These are phyloP conservation scores for Dothistroma septosporum DNA, from an alignment of 2,329 filamentous ascomycete species.

Conservation along the genomic window DNA sequence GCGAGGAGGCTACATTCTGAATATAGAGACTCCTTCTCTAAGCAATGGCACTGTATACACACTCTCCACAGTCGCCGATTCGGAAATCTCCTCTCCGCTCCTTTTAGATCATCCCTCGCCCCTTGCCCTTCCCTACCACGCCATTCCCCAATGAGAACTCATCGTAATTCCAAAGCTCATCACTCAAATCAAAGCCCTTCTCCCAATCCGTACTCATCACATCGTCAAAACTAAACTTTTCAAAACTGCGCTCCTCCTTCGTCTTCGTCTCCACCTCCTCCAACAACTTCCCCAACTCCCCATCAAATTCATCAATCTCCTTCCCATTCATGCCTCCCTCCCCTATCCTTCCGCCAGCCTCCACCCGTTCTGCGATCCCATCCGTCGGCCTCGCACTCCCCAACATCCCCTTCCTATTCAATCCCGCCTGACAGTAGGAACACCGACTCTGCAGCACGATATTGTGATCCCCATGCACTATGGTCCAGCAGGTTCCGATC, in stretches of 20 bases:
- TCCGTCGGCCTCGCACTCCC: conserved; percentile 17
- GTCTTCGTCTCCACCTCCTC: neutral
- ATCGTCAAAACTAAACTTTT: conserved; percentile 8
- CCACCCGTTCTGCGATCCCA: conserved; percentile 11
- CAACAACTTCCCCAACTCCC: conserved; percentile 12
- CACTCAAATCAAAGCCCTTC: conserved; percentile 7
- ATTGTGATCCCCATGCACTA: conserved; percentile 28
- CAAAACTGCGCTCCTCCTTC: neutral
- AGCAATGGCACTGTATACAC: neutral
- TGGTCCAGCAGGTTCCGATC: conserved; percentile 27
- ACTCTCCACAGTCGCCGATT: neutral
- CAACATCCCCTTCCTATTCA: conserved; percentile 16
- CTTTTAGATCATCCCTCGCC: neutral
- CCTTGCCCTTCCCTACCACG: neutral
- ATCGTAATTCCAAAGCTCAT: conserved; percentile 2
- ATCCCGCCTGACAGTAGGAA: conserved; percentile 29
- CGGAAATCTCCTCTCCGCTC: neutral
- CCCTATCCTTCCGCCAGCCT: neutral
- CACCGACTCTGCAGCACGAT: conserved; percentile 24
- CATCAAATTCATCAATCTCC: conserved; percentile 1
- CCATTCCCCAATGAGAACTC: neutral
- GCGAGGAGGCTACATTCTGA: too few species aligned
- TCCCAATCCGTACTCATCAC: conserved; percentile 11
- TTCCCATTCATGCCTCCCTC: neutral
- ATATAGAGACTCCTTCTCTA: too few species aligned